These are phyloP conservation scores for Metschnikowia noctiluminum DNA, from an alignment of 805 yeast species.

Conservation along the genomic window DNA sequence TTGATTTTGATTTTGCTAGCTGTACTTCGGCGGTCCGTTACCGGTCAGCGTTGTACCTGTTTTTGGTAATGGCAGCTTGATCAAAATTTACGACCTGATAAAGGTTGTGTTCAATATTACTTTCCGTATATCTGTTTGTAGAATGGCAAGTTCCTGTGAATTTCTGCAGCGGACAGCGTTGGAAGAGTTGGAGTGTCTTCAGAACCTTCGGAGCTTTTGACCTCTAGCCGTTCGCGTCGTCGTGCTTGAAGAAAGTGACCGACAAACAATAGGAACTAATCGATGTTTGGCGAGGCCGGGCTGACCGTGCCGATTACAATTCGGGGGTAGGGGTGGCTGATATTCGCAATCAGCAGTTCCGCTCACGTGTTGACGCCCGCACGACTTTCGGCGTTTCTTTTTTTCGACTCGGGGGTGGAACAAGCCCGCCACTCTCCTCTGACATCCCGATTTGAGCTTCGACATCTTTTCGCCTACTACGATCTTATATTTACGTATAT, in stretches of 20 bases:
- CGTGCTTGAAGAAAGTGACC: no score
- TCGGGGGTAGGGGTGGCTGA: no score
- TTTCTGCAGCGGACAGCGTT: neutral
- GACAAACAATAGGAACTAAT: no score
- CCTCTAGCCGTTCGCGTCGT: no score
- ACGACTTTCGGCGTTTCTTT: slow-evolving; percentile 2
- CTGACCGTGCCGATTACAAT: no score
- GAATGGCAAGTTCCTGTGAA: neutral
- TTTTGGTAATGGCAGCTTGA: no score
- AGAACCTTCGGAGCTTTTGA: no score
- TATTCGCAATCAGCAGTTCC: neutral
- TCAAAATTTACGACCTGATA: neutral
- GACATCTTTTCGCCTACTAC: neutral
- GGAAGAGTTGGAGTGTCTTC: no score
- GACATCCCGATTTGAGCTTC: neutral
- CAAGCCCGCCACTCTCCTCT: neutral
- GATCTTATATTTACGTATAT: neutral
- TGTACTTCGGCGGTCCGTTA: no score
- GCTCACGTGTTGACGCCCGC: neutral
- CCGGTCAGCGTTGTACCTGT: no score
- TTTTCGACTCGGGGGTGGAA: slow-evolving; percentile 1
- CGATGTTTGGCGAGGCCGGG: no score
- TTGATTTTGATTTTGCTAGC: no score
- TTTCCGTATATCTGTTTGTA: neutral
- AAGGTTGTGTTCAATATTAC: neutral